These are phyloP conservation scores for Penicillium sp. DNA, from an alignment of 2,329 filamentous ascomycete species.

Conservation along the genomic window DNA sequence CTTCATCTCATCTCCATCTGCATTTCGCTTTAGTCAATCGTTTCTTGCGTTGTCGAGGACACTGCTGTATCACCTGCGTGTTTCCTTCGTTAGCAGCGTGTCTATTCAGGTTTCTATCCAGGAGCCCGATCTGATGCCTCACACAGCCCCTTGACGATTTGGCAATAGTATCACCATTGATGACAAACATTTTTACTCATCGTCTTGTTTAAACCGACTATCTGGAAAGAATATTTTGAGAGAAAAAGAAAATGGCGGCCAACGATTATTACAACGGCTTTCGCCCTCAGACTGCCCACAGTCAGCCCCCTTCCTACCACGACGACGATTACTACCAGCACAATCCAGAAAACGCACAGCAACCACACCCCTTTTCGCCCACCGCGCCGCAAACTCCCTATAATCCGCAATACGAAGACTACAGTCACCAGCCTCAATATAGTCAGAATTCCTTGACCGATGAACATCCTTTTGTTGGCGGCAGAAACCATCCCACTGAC, in stretches of 20 bases:
- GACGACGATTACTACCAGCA: constrained; percentile 32
- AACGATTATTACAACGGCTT: constrained; percentile 61
- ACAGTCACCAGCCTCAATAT: constrained; percentile 29
- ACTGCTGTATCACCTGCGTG: no score
- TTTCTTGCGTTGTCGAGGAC: not conserved
- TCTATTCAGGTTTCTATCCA: no score
- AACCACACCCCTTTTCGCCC: constrained; percentile 1
- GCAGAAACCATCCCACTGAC: constrained; percentile 29
- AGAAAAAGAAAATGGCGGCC: constrained; percentile 51
- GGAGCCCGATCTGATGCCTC: no score
- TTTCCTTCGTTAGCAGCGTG: no score
- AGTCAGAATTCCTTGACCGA: constrained; percentile 36
- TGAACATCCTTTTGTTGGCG: constrained; percentile 29
- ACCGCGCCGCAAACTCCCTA: constrained; percentile 35
- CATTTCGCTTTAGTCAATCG: not conserved
- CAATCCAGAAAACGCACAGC: constrained; percentile 8
- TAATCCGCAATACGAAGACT: constrained; percentile 41
- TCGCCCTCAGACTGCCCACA: constrained; percentile 30
- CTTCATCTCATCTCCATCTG: not conserved
- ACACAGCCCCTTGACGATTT: no score
- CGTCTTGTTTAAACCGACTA: no score
- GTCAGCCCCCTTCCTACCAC: constrained; percentile 19
- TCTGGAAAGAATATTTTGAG: not conserved
- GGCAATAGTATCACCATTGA: not conserved
- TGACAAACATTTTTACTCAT: not conserved